Conservation (phyloP, 2,329 filamentous ascomycete species). For the Talaromyces sp. region DNA sequence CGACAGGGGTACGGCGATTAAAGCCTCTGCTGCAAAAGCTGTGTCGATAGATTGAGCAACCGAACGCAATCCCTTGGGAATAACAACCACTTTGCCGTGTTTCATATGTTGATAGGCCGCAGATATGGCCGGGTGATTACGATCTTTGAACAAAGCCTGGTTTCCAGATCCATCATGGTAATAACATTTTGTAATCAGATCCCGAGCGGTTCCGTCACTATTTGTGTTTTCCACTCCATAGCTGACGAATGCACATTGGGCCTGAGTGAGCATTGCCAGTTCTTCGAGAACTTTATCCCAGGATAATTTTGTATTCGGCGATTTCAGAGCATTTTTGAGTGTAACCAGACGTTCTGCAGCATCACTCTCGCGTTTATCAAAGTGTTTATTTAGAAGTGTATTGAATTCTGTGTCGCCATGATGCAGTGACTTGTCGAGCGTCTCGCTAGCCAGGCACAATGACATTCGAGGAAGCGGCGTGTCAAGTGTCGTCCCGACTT, state of each 20-base stretch:
- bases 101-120: conserved; percentile 67
- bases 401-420: conserved; percentile 26
- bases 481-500: background rate
- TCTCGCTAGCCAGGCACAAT: conserved; percentile 26
- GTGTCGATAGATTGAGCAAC: conserved; percentile 56
- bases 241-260: conserved; percentile 65
- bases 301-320: conserved; percentile 56
- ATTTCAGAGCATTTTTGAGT: conserved; percentile 56
- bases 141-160: conserved; percentile 55
- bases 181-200: conserved; percentile 65
- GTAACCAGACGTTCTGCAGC: conserved; percentile 58
- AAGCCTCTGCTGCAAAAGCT: conserved; percentile 62
- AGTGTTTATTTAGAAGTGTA: conserved; percentile 30
- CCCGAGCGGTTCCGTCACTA: conserved; percentile 58
- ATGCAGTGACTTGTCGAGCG: conserved; percentile 22
- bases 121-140: conserved; percentile 62
- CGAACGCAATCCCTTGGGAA: conserved; percentile 59
- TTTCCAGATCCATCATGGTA: conserved; percentile 58
- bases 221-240: conserved; percentile 58
- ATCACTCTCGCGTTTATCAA: conserved; percentile 19
- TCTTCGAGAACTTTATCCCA: conserved; percentile 63
- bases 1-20: conserved; percentile 64
- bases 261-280: conserved; percentile 59
- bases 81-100: conserved; percentile 67
- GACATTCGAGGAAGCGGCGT: conserved; percentile 21